Base-by-base conservation (phyloP, 108 stramenopile genomes). In the Conticribra weissflogii region DNA sequence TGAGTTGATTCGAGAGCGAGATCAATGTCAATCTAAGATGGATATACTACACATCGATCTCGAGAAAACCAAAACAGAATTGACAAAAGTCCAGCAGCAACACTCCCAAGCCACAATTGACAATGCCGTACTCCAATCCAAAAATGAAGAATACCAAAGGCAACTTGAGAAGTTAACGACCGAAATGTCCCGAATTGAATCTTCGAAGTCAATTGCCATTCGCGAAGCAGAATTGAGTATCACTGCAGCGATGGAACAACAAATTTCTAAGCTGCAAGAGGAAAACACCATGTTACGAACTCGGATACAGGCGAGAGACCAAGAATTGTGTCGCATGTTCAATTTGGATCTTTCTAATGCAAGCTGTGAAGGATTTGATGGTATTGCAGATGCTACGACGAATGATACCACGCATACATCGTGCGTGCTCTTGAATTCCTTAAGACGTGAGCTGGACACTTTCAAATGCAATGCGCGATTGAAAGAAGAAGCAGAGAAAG, bases 291-390 rank as follows among this genome's bases (percentile, higher is more conserved):
- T 34, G 23, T 30, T 67, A 45, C 19, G 25, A 17, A 55, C 25
- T 17, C 36, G 1, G n/a, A 14, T 68, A 55, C 46, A 68, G 46
- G 28, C 45, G 18, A 25, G 29, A 21, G 55, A 57, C 1, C 45
- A 57, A n/a, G 67, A 68, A 29, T 7, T 68, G 22, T 68, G 54
- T 56, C 19, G 28, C 46, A 30, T 68, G n/a, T 45, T 68, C 30
- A 27, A 30, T 57, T 3, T 68, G 41, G n/a, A n/a, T n/a, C n/a
- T n/a, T n/a, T n/a, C n/a, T n/a, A n/a, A n/a, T n/a, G n/a, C n/a
- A n/a, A n/a, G n/a, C n/a, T n/a, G n/a, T n/a, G n/a, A n/a, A n/a
- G n/a, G n/a, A n/a, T n/a, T n/a, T n/a, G 18, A 21, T 19, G 50
- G 18, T 3, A 51, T 3, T 18, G 16, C 50, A 14, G 16, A 4